Base-by-base conservation (phyloP, 2,329 filamentous ascomycete species). In the Botrytis fragariae region DNA sequence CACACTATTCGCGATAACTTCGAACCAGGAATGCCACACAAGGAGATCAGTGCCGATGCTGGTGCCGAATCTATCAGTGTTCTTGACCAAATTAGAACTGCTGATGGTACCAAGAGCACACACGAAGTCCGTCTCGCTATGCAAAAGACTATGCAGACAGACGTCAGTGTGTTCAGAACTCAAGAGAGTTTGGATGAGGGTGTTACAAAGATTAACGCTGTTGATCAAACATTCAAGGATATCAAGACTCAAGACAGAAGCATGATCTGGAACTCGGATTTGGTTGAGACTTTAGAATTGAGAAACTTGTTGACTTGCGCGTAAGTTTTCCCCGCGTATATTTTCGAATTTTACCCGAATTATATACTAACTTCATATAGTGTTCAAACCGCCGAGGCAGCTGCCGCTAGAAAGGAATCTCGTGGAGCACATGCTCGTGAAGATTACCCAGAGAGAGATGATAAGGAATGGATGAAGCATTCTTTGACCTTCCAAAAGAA, bases 201-300 rank as follows among this genome's bases (percentile, higher is more conserved):
- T 89, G 95, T 97, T 75, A 86, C 87, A 84, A 95, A 91, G 87
- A 96, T 98, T 83, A 90, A 85, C 77, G 90, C 94, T 78, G 93
- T 98, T 79, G 95, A 98, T 83, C 84, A 88, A 79, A 88, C 87
- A 80, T 98, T 92, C 85, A 85, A 87, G 79, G 87, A 98, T 81
- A 92, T 98, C 79, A 93, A 94, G 81, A 98, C 93, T 86, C 97
- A 97, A 90, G 95, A 98, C 84, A 93, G 96, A 84, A 97, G 93
- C 88, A 98, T 98, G 95, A 98, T 98, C 87, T 98, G 95, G 95
- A 98, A 98, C 90, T 94, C 93, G 37, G 95, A 98, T 82, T 90
- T 98, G 57, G 94, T 97, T 75, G 95, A 98, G 88, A 97, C 95
- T 12, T 90, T 99, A 73, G 96, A 99, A 86, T 87, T 98, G 81